Evolutionary conservation across 2,329 filamentous ascomycete species (phyloP), one percentile per base, ranked within the genome.

Genomic region (Exophiala xenobiotica): DNA sequence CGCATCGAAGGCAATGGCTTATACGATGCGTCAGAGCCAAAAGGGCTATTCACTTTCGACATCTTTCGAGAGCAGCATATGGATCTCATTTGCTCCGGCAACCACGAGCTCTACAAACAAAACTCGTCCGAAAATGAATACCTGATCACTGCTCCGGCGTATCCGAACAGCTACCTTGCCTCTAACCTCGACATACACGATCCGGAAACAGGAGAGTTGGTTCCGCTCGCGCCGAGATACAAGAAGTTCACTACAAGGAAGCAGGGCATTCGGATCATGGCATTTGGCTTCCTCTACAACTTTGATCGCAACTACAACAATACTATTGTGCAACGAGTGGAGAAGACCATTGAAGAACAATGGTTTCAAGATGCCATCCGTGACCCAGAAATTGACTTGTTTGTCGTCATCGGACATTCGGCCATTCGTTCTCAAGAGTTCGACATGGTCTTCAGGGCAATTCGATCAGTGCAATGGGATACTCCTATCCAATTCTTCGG

Each of bases 241-340:
- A 85, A 87, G 67, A 93, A 89, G 65, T 96, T 99, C 70, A 90
- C 81, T 50, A 99, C 93, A 4, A 90, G 91, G 75, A 90, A 95
- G 60, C 88, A 89, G 61, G 87, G 86, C 3, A 83, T 96, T 53
- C 81, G 86, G 12, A 82, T 99, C 51, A 75, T 95, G 42, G 88
- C 92, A 0, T 91, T 99, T 68, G 93, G 93, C 2, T 97, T 99
- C 69, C 74, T 99, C 3, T 99, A 96, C 69, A 85, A 99, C 71
- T 99, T 99, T 63, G 88, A 81, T 1, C 84, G 85, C 14, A 96
- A 96, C 67, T 86, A 87, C 49, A 93, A 96, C 67, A 97, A 97
- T 68, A 95, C 89, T 0, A 76, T 89, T 3, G 88, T 97, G 0
- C 84, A 89, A 61, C 81, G 79, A 0, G 91, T 96, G 2, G 82